These are phyloP conservation scores for Phytophthora sp. DNA, from an alignment of 352 stramenopile genomes.

Conservation along the genomic window DNA sequence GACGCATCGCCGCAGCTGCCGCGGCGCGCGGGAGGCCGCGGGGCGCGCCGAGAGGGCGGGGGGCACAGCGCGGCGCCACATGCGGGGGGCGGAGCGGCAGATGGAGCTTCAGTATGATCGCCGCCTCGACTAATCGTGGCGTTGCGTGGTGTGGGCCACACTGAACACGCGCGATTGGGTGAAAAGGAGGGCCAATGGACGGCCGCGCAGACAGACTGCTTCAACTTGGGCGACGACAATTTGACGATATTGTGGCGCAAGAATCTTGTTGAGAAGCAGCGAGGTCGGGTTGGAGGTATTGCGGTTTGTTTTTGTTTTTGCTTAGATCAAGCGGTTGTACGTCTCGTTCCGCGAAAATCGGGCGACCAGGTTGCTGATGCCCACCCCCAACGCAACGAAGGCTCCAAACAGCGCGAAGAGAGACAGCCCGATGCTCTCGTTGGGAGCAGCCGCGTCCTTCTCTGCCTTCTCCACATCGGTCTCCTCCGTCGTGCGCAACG, in stretches of 20 bases:
- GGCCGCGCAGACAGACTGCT: too few species aligned
- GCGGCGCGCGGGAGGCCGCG: neutral
- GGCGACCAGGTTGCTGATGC: conserved; percentile 37
- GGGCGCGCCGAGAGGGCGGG: conserved; percentile 7
- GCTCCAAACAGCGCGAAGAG: conserved; percentile 30
- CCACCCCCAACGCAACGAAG: conserved; percentile 40
- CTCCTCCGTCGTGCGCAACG: conserved; percentile 3
- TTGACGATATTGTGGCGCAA: too few species aligned
- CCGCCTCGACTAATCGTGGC: conserved; percentile 16
- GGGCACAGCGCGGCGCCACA: conserved; percentile 23
- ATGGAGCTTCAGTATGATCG: neutral
- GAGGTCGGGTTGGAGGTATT: too few species aligned
- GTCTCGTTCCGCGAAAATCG: conserved; percentile 28
- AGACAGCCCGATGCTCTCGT: conserved; percentile 4
- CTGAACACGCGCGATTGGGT: too few species aligned
- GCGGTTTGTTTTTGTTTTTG: neutral
- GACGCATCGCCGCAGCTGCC: conserved; percentile 9
- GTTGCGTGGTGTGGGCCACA: neutral
- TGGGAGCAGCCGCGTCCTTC: neutral
- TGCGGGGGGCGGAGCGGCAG: neutral
- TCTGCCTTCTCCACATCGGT: neutral
- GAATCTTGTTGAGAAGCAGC: too few species aligned
- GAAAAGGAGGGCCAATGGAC: conserved; percentile 3
- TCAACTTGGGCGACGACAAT: too few species aligned
- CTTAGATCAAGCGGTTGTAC: conserved; percentile 36